Evolutionary conservation across 176 grass and related monocot genomes (phyloP), one percentile per base, ranked within the genome.

Genomic region (Ampelocalamus luodianensis): DNA sequence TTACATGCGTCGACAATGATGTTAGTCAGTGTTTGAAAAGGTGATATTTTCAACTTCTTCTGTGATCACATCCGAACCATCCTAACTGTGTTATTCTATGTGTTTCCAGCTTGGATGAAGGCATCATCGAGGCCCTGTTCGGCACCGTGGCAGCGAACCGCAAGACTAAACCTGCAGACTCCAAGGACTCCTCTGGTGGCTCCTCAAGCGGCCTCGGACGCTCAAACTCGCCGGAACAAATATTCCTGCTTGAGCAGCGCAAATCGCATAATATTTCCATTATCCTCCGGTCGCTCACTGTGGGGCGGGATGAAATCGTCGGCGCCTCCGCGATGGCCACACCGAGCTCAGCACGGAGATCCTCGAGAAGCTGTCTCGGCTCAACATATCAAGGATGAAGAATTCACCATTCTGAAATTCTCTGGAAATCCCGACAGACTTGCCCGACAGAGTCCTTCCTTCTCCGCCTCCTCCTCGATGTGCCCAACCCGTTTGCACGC

Each of bases 251-350:
- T 0, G 93, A 99, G 18, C 65, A 91, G 3, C 96, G 88, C 74
- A 99, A 94, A 74, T 96, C 96, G 7, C 96, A 99, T 59, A 94
- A 99, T 79, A 89, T 96, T 50, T 89, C 96, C 54, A 99, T 99
- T 79, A 94, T 99, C 88, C 88, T 99, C 42, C 87, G 87, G 58
- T 99, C 96, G 17, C 88, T 99, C 34, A 63, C 91, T 0, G 72
- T 85, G 50, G 92, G 81, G 50, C 79, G 93, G 43, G 82, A 89
- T 4, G 93, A 96, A 27, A 92, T 99, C 70, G 80, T 99, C 22
- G 84, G 94, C 32, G 88, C 90, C 89, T 99, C 80, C 86, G 74
- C 0, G 88, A 90, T 0, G 89, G 96, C 24, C 67, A 88, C 20
- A 76, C 88, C 39, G 89, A 94, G 68, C 91, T 98, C 83, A 83